These are phyloP conservation scores for Phytophthora colocasiae DNA, from an alignment of 352 stramenopile genomes.

Conservation along the genomic window DNA sequence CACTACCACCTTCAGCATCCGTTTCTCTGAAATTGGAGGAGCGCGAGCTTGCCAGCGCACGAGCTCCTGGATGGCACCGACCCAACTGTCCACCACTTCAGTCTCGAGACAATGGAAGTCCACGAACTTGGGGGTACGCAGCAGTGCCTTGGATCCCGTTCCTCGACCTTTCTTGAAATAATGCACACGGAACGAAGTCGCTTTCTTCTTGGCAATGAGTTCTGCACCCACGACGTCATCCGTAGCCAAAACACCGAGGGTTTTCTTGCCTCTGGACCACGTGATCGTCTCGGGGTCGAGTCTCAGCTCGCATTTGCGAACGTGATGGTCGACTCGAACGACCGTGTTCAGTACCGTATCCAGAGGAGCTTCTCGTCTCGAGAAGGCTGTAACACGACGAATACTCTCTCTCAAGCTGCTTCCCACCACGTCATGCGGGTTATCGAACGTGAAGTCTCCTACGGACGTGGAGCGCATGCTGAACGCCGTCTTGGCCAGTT, in stretches of 20 bases:
- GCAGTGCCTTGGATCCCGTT: conserved; percentile 64
- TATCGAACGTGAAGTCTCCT: conserved; percentile 79
- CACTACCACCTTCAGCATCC: conserved; percentile 81
- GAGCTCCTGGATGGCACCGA: conserved; percentile 77
- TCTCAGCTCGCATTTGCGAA: conserved; percentile 62
- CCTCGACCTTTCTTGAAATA: conserved; percentile 79
- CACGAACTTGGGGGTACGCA: conserved; percentile 51
- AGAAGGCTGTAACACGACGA: conserved; percentile 84
- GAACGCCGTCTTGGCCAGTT: conserved; percentile 78
- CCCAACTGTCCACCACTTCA: conserved; percentile 59
- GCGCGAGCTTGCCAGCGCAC: conserved; percentile 83
- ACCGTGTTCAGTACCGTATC: conserved; percentile 64
- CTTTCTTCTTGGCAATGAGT: conserved; percentile 43
- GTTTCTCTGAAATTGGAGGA: conserved; percentile 72
- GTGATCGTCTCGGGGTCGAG: conserved; percentile 69
- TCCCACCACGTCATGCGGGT: conserved; percentile 55
- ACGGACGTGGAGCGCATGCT: conserved; percentile 75
- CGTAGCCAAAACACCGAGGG: conserved; percentile 60
- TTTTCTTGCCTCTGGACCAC: conserved; percentile 61
- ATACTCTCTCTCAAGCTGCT: conserved; percentile 77
- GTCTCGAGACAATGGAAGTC: conserved; percentile 60
- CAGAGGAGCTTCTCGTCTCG: conserved; percentile 72
- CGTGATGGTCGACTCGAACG: conserved; percentile 46
- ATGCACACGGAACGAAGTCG: conserved; percentile 64
- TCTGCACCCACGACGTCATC: conserved; percentile 83